A percentile compares a stretch with the other conserved stretches of the same genome.
Conservation (phyloP, 2,329 filamentous ascomycete species). For the Exophiala bonariae region DNA sequence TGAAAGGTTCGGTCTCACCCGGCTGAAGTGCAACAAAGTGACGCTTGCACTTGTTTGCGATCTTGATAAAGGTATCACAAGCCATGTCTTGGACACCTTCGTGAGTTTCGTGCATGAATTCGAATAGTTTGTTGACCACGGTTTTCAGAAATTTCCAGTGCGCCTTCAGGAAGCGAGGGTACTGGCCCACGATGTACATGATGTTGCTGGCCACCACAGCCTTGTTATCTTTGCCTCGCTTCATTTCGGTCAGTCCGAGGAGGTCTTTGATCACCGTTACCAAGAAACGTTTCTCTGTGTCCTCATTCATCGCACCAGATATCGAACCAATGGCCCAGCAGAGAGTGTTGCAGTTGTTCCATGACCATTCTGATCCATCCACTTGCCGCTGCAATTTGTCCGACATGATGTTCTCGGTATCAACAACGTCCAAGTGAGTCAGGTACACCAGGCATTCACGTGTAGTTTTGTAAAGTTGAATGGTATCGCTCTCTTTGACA, state of each 20-base stretch:
- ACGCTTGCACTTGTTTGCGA: slow-evolving; percentile 94
- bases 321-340: slow-evolving; percentile 99
- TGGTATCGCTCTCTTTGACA: slow-evolving; percentile 98
- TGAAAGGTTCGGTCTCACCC: slow-evolving; percentile 92
- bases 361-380: slow-evolving; percentile 95
- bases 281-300: slow-evolving; percentile 96
- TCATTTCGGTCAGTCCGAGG: slow-evolving; percentile 96
- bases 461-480: slow-evolving; percentile 98
- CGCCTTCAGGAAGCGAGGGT: slow-evolving; percentile 95
- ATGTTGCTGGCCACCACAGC: slow-evolving; percentile 98
- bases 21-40: slow-evolving; percentile 97
- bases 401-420: slow-evolving; percentile 99
- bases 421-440: slow-evolving; percentile 93
- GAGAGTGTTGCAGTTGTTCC: slow-evolving; percentile 98
- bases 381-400: slow-evolving; percentile 96
- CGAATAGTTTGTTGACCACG: slow-evolving; percentile 98
- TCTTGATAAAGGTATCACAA: slow-evolving; percentile 99
- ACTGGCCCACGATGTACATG: slow-evolving; percentile 99
- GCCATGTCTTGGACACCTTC: slow-evolving; percentile 99
- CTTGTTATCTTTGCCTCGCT: slow-evolving; percentile 99
- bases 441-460: slow-evolving; percentile 95
- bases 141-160: slow-evolving; percentile 99
- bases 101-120: slow-evolving; percentile 99
- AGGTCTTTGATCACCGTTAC: slow-evolving; percentile 99
- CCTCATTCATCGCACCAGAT: slow-evolving; percentile 98